Conservation (phyloP, 1,284 basidiomycete species). For the Singerocomus inundabilis region DNA sequence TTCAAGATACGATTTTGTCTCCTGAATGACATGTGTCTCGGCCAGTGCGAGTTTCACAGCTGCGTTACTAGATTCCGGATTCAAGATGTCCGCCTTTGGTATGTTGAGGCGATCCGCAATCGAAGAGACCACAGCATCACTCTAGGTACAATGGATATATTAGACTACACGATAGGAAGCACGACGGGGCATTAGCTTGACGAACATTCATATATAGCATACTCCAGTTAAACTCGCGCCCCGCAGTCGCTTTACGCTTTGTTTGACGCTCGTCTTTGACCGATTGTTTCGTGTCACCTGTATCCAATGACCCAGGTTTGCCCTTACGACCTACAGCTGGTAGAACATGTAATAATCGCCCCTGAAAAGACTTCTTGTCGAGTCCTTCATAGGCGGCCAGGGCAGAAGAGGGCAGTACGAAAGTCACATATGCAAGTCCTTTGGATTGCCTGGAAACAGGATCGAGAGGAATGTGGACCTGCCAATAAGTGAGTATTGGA, state of each 20-base stretch:
- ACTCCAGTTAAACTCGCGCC: conserved; percentile 93
- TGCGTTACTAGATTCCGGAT: conserved; percentile 70
- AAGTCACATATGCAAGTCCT: conserved; percentile 86
- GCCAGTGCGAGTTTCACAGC: conserved; percentile 95
- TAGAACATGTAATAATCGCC: conserved; percentile 87
- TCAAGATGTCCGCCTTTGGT: conserved; percentile 84
- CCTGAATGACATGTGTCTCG: conserved; percentile 94
- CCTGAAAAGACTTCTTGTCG: conserved; percentile 89
- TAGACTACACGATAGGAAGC: conserved; percentile 17
- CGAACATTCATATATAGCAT: conserved; percentile 97
- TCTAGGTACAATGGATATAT: conserved; percentile 47
- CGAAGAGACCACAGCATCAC: conserved; percentile 84
- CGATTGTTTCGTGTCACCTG: conserved; percentile 48
- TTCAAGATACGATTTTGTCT: conserved; percentile 89
- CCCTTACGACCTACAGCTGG: conserved; percentile 72
- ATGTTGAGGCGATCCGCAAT: conserved; percentile 82
- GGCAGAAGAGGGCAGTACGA: conserved; percentile 63
- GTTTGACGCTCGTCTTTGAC: conserved; percentile 70
- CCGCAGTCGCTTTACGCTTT: conserved; percentile 71
- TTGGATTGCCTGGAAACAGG: conserved; percentile 66
- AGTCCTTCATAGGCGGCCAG: conserved; percentile 74
- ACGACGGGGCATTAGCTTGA: conserved; percentile 29
- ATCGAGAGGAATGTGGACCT: conserved; percentile 87
- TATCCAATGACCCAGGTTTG: conserved; percentile 45
- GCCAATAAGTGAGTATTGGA: conserved; percentile 16